These are phyloP conservation scores for Paspalum notatum DNA, from an alignment of 176 grass and related monocot genomes.

Conservation along the genomic window DNA sequence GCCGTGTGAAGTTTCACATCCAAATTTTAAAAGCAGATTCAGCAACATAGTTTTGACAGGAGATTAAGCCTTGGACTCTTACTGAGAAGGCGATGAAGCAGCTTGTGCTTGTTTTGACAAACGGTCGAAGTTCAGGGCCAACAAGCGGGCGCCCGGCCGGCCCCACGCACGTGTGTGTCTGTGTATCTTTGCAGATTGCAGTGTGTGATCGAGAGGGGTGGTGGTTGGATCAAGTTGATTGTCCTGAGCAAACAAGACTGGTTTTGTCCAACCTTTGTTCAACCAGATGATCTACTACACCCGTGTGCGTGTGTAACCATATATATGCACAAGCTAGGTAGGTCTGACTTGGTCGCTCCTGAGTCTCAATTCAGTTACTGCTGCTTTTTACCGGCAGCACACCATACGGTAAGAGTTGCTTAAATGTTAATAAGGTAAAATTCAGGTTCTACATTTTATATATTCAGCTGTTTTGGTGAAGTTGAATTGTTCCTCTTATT, in stretches of 20 bases:
- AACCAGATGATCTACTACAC: slow-evolving; percentile 42
- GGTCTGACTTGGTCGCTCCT: slow-evolving; percentile 34
- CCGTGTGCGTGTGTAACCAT: not conserved
- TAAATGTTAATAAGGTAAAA: not conserved
- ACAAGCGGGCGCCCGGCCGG: not conserved
- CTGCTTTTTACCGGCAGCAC: too few relatives aligned
- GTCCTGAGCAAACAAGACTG: slow-evolving; percentile 44
- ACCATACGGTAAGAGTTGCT: not conserved
- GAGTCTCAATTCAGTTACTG: not conserved
- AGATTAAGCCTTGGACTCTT: not conserved
- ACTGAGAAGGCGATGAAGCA: not conserved
- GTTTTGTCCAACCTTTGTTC: slow-evolving; percentile 53
- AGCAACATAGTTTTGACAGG: too few relatives aligned
- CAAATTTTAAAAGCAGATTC: too few relatives aligned
- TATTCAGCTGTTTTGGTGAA: not conserved
- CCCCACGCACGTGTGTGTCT: slow-evolving; percentile 13
- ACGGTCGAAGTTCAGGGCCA: slow-evolving; percentile 9
- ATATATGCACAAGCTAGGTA: slow-evolving; percentile 18
- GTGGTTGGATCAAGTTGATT: slow-evolving; percentile 25
- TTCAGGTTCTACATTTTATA: not conserved
- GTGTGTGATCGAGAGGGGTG: not conserved
- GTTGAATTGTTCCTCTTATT: not conserved
- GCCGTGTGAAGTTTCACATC: too few relatives aligned
- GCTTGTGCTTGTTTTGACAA: not conserved
- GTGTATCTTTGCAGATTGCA: not conserved